phyloP scores from a whole-genome alignment of 305 asterid species.

The Salvia sclarea region DNA sequence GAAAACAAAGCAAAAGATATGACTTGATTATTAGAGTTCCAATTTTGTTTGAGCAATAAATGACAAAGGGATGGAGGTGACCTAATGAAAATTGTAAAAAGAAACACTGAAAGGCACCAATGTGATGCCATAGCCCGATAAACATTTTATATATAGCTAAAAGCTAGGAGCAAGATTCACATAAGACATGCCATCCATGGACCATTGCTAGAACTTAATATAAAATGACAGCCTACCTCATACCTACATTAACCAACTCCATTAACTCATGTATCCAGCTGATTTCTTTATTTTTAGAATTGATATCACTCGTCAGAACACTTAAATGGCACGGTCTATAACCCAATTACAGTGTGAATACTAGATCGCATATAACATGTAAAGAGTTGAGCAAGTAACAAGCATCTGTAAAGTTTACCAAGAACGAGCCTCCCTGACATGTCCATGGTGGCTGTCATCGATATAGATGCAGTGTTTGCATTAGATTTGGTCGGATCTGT shows the following conservation, averaged over 20 bases:
- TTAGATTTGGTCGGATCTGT: slow-evolving; percentile 40
- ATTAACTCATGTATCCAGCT: too few relatives aligned
- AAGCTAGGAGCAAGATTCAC: background rate
- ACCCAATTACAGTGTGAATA: background rate
- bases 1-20: background rate
- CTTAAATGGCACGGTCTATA: background rate
- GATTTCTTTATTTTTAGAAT: too few relatives aligned
- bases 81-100: background rate
- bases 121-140: background rate
- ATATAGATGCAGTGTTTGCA: slow-evolving; percentile 64
- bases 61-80: background rate
- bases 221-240: too few relatives aligned
- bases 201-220: background rate
- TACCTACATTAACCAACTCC: too few relatives aligned
- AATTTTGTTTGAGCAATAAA: too few relatives aligned
- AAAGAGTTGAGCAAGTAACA: slow-evolving; percentile 9
- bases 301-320: background rate
- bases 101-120: background rate
- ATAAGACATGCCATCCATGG: background rate
- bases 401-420: slow-evolving; percentile 44
- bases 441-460: slow-evolving; percentile 94
- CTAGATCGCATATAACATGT: background rate
- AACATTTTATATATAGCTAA: background rate
- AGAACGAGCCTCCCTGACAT: slow-evolving; percentile 77
- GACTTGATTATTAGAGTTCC: background rate